Conservation (phyloP, 2,329 filamentous ascomycete species). For the Neophaeococcomyces aloes region DNA sequence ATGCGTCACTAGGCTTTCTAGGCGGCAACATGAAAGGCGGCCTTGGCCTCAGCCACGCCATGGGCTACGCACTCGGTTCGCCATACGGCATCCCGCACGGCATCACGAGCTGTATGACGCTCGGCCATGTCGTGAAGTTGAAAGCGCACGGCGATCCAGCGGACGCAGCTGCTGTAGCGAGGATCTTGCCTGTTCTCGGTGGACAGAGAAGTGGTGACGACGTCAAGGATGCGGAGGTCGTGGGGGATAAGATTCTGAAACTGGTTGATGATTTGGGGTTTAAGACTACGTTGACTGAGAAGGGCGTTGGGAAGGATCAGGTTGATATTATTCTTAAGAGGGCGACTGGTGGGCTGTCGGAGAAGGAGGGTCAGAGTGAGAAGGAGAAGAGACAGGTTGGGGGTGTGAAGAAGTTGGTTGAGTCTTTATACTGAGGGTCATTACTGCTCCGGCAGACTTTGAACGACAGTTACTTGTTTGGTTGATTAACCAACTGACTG, state of each 20-base stretch:
- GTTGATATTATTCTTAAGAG: slow-evolving; percentile 17
- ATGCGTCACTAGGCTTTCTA: slow-evolving; percentile 41
- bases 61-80: slow-evolving; percentile 44
- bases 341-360: slow-evolving; percentile 16
- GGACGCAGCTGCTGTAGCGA: slow-evolving; percentile 27
- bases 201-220: slow-evolving; percentile 17
- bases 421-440: slow-evolving; percentile 11
- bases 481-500: no score
- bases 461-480: no score
- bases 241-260: slow-evolving; percentile 18
- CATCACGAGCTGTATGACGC: slow-evolving; percentile 44
- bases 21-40: slow-evolving; percentile 42
- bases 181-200: slow-evolving; percentile 21
- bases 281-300: slow-evolving; percentile 18
- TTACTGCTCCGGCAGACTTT: no score
- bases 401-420: slow-evolving; percentile 14
- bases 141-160: slow-evolving; percentile 37
- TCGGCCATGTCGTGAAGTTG: slow-evolving; percentile 45
- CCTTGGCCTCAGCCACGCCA: slow-evolving; percentile 37
- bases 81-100: slow-evolving; percentile 49
- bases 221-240: slow-evolving; percentile 15
- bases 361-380: slow-evolving; percentile 10
- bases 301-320: slow-evolving; percentile 19
- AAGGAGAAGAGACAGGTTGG: slow-evolving; percentile 13
- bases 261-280: slow-evolving; percentile 20